phyloP scores from a whole-genome alignment of 129 eudicot species.

The Deinandra increscens region DNA sequence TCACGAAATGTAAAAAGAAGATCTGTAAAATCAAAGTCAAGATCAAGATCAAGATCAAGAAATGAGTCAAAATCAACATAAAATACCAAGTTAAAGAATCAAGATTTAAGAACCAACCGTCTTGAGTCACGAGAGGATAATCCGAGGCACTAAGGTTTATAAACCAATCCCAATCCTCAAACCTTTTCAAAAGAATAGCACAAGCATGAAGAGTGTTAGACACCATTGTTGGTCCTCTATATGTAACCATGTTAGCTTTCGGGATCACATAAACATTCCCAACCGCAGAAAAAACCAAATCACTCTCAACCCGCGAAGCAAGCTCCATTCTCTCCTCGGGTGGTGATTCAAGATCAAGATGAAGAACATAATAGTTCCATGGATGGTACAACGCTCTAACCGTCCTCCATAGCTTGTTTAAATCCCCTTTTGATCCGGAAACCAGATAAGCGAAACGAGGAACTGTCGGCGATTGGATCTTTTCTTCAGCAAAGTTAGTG shows the following conservation, averaged over 20 bases:
- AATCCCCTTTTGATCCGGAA: constrained; percentile 86
- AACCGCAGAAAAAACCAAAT: constrained; percentile 45
- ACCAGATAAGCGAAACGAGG: constrained; percentile 85
- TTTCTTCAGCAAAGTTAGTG: constrained; percentile 39
- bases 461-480: constrained; percentile 36
- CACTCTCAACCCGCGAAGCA: constrained; percentile 52
- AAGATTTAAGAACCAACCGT: constrained; percentile 41
- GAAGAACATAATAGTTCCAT: constrained; percentile 70
- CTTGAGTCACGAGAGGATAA: constrained; percentile 93
- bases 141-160: constrained; percentile 42
- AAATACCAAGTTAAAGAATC: background rate
- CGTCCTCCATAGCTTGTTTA: constrained; percentile 76
- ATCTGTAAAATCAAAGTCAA: too few species aligned
- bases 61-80: background rate
- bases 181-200: background rate
- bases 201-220: constrained; percentile 14
- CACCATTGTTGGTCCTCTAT: constrained; percentile 71
- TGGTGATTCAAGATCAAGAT: constrained; percentile 77
- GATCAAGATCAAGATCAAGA: constrained; percentile 25
- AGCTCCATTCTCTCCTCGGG: constrained; percentile 64
- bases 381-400: constrained; percentile 71
- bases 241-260: constrained; percentile 79
- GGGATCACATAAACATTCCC: constrained; percentile 63
- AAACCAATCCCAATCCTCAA: constrained; percentile 16
- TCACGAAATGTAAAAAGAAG: constrained; percentile 62